These are phyloP conservation scores for Bombardia bombarda DNA, from an alignment of 495 filamentous ascomycete genomes.

Conservation along the genomic window DNA sequence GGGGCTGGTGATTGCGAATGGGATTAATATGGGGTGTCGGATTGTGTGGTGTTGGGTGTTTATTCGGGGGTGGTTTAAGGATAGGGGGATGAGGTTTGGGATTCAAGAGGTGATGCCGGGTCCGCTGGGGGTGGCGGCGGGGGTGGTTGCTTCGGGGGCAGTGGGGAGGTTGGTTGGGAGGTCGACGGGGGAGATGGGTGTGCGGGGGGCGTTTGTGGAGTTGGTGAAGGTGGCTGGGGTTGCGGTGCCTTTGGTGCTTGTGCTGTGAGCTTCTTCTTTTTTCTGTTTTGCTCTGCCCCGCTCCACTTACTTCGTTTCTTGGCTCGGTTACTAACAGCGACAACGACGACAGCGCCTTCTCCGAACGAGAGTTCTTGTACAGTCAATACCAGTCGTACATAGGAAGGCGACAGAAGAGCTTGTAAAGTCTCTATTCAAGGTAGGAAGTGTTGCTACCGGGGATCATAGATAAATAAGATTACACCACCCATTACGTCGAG, in stretches of 20 bases:
- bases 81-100: conserved; percentile 23
- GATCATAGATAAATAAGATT: too few relatives aligned
- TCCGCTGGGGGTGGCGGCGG: conserved; percentile 12
- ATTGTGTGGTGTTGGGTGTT: conserved; percentile 74
- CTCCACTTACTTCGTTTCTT: neutral
- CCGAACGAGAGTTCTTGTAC: conserved; percentile 52
- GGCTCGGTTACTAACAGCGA: neutral
- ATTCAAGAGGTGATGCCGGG: conserved; percentile 21
- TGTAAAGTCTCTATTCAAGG: too few relatives aligned
- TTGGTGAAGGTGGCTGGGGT: conserved; percentile 43
- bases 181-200: conserved; percentile 18
- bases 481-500: too few relatives aligned
- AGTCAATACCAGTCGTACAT: conserved; percentile 37
- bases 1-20: conserved; percentile 78
- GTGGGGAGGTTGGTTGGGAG: conserved; percentile 10
- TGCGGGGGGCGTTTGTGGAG: conserved; percentile 32
- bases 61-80: conserved; percentile 54
- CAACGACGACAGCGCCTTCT: conserved; percentile 40
- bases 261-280: conserved; percentile 48
- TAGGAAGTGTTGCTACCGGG: too few relatives aligned
- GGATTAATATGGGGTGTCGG: conserved; percentile 74
- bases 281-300: neutral
- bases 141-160: conserved; percentile 12
- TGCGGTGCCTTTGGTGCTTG: conserved; percentile 43
- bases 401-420: conserved; percentile 14